Evolutionary conservation across 257 asterid genomes (phyloP).

Genomic region (Verbena officinalis): DNA sequence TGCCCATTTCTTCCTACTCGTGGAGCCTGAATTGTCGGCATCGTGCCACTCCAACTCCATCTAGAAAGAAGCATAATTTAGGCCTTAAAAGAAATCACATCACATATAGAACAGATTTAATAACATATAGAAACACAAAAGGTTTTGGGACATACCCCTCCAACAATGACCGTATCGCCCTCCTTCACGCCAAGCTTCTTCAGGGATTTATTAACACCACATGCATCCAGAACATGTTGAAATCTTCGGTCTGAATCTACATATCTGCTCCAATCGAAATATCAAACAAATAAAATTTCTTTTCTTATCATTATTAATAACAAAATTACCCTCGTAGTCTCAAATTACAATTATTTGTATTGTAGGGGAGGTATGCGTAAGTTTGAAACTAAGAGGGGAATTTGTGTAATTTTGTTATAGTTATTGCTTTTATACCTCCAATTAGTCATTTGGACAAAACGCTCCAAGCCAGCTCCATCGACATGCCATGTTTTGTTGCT

Average conservation of each 20-base stretch:
- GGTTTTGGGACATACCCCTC: constrained; percentile 57
- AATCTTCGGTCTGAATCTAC: constrained; percentile 83
- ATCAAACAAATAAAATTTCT: not conserved
- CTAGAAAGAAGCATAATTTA: constrained; percentile 38
- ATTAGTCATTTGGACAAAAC: constrained; percentile 98
- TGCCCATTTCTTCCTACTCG: constrained; percentile 52
- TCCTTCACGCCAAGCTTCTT: constrained; percentile 86
- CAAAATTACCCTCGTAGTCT: no score
- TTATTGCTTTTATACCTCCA: constrained; percentile 69
- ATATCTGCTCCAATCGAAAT: constrained; percentile 60
- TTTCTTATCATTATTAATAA: not conserved
- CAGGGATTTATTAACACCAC: constrained; percentile 89
- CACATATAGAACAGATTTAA: not conserved
- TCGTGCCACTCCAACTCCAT: constrained; percentile 94
- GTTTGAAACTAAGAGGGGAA: no score
- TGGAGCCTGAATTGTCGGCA: constrained; percentile 52
- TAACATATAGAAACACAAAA: not conserved
- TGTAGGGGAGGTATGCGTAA: no score
- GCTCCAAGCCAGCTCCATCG: constrained; percentile 81
- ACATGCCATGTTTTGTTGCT: constrained; percentile 69
- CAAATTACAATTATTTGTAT: no score
- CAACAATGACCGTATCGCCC: constrained; percentile 88
- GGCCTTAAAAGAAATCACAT: not conserved
- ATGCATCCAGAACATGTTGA: constrained; percentile 90
- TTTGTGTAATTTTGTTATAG: no score